A percentile compares a stretch with the other conserved stretches of the same genome.
Evolutionary conservation across 371 early-diverging fungal genomes (phyloP).

Genomic region (Rhizopus microsporus): DNA sequence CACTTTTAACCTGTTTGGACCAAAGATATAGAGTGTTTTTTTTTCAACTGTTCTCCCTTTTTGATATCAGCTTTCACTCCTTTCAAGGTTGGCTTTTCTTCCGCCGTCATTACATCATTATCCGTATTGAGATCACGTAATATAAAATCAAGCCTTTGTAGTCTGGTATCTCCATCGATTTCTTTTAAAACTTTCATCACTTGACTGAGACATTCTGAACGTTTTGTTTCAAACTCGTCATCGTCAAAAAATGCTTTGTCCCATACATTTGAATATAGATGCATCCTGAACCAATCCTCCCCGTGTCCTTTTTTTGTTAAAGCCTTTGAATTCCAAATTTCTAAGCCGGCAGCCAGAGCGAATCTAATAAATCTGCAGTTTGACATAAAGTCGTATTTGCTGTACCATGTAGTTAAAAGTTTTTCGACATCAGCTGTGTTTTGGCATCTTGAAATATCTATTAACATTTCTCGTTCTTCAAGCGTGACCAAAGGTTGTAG

Average conservation of each 20-base stretch:
- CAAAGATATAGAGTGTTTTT: constrained; percentile 14
- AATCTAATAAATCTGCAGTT: constrained; percentile 15
- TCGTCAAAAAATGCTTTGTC: constrained; percentile 12
- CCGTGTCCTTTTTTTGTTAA: constrained; percentile 6
- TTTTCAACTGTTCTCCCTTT: constrained; percentile 12
- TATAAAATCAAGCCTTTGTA: constrained; percentile 15
- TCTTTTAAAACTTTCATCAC: constrained; percentile 14
- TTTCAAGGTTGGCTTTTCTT: constrained; percentile 15
- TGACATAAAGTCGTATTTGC: not conserved
- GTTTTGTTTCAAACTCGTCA: constrained; percentile 14
- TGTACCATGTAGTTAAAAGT: constrained; percentile 10
- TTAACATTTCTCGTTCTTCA: constrained; percentile 15
- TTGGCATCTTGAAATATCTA: constrained; percentile 11
- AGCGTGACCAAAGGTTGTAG: constrained; percentile 10
- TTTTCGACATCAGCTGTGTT: not conserved
- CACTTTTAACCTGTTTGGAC: constrained; percentile 9
- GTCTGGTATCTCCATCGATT: constrained; percentile 4
- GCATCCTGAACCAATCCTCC: constrained; percentile 9
- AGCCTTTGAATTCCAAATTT: constrained; percentile 13
- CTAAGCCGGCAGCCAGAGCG: constrained; percentile 6
- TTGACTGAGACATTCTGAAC: constrained; percentile 12
- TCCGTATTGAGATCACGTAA: constrained; percentile 11
- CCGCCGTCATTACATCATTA: constrained; percentile 13
- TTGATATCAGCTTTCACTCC: constrained; percentile 17
- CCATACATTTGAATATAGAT: constrained; percentile 15